Percentiles rank a stretch among this genome's conserved stretches.
Conservation (phyloP, 2,329 filamentous ascomycete genomes). For the Fusarium hainanense region DNA sequence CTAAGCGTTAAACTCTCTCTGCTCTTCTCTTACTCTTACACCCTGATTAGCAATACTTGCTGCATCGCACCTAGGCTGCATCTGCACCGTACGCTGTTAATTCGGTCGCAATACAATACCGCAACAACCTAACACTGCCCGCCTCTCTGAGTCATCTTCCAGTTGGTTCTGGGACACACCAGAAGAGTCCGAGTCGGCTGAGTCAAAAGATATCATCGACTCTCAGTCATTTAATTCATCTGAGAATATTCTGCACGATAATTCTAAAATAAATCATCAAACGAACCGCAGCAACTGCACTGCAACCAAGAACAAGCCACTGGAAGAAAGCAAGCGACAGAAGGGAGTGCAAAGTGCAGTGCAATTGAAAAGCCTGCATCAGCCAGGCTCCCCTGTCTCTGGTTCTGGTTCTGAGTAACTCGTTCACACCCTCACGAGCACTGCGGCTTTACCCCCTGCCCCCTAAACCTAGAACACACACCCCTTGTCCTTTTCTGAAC, state of each 20-base stretch:
- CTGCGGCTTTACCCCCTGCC: slow-evolving; percentile 24
- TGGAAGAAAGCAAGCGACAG: slow-evolving; percentile 1
- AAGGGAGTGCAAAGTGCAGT: slow-evolving; percentile 38
- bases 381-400: slow-evolving; percentile 31
- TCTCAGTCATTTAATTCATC: not conserved
- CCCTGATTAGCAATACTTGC: slow-evolving; percentile 36
- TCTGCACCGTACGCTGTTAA: not conserved
- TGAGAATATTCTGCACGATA: not conserved
- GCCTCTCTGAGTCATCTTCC: slow-evolving; percentile 31
- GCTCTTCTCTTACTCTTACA: slow-evolving; percentile 24
- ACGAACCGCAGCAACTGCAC: slow-evolving; percentile 13
- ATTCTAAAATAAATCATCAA: slow-evolving; percentile 13
- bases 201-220: not conserved
- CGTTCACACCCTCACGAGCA: slow-evolving; percentile 27
- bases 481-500: slow-evolving; percentile 38
- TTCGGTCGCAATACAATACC: slow-evolving; percentile 7
- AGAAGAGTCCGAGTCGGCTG: not conserved
- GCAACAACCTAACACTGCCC: slow-evolving; percentile 35
- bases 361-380: slow-evolving; percentile 31
- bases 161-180: slow-evolving; percentile 18
- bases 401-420: not conserved
- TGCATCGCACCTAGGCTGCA: not conserved
- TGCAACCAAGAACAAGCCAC: not conserved
- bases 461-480: slow-evolving; percentile 26
- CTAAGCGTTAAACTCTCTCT: slow-evolving; percentile 35